These are phyloP conservation scores for Leishmania mexicana DNA, from an alignment of 208 protist genomes.

Conservation along the genomic window DNA sequence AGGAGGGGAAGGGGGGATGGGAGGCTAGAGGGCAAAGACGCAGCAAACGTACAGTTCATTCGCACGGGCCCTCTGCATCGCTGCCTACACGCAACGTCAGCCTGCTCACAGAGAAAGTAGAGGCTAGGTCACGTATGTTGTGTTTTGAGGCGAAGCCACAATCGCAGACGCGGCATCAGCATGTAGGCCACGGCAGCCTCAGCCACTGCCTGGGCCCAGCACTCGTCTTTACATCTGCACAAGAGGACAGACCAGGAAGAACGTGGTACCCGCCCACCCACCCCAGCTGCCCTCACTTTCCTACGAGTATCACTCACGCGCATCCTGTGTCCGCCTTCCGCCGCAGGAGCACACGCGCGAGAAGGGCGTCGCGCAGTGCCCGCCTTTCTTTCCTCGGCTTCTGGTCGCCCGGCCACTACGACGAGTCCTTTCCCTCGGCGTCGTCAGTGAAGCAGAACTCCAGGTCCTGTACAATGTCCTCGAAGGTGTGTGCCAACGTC, in stretches of 20 bases:
- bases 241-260: not conserved
- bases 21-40: not conserved
- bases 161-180: not conserved
- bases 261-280: not conserved
- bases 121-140: not conserved
- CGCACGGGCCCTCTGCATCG: not conserved
- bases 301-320: not conserved
- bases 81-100: no score
- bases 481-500: constrained; percentile 79
- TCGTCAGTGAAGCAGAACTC: constrained; percentile 49
- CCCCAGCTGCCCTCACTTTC: not conserved
- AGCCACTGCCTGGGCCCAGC: not conserved
- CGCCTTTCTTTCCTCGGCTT: not conserved
- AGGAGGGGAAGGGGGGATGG: no score
- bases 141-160: not conserved
- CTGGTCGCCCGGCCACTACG: not conserved
- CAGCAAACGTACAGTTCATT: not conserved
- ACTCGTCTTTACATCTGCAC: not conserved
- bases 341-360: not conserved
- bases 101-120: not conserved
- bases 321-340: not conserved
- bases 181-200: no score
- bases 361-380: not conserved
- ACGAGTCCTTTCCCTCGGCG: constrained; percentile 1
- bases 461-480: constrained; percentile 77